Conservation (phyloP, 345 rosid genomes). For the Mangifera indica region DNA sequence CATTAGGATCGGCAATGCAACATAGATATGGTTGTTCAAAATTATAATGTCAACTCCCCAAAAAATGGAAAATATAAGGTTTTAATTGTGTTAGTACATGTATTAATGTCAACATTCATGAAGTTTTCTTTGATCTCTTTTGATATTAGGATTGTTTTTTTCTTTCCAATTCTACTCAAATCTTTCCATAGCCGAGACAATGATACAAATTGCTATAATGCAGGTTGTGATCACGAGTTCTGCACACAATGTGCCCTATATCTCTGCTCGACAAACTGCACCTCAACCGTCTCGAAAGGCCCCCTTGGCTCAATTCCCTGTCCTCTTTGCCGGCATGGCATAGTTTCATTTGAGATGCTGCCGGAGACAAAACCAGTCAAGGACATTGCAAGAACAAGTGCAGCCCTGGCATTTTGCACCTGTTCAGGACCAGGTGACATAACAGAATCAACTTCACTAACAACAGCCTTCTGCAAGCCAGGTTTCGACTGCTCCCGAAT, state of each 20-base stretch:
- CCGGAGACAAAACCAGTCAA: slow-evolving; percentile 44
- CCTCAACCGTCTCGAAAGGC: slow-evolving; percentile 46
- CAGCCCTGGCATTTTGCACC: slow-evolving; percentile 70
- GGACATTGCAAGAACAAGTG: slow-evolving; percentile 60
- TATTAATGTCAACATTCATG: neutral
- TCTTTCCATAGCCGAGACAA: neutral
- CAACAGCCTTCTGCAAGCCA: slow-evolving; percentile 69
- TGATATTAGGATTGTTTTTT: neutral
- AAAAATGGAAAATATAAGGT: neutral
- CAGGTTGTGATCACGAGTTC: slow-evolving; percentile 93
- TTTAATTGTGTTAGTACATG: no score
- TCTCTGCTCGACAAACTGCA: slow-evolving; percentile 68
- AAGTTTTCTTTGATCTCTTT: neutral
- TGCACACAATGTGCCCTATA: slow-evolving; percentile 83
- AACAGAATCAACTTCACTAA: slow-evolving; percentile 49
- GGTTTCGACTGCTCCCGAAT: slow-evolving; percentile 45
- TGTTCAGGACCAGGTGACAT: slow-evolving; percentile 74
- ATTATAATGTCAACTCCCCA: neutral
- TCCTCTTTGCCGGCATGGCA: slow-evolving; percentile 88
- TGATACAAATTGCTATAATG: slow-evolving; percentile 4
- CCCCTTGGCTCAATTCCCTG: slow-evolving; percentile 78
- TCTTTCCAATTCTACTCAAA: neutral
- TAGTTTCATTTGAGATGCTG: slow-evolving; percentile 72
- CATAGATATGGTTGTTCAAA: neutral
- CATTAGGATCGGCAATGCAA: neutral